Base-by-base conservation (phyloP, 1,284 basidiomycete species). In the Paramarasmius palmivorus region DNA sequence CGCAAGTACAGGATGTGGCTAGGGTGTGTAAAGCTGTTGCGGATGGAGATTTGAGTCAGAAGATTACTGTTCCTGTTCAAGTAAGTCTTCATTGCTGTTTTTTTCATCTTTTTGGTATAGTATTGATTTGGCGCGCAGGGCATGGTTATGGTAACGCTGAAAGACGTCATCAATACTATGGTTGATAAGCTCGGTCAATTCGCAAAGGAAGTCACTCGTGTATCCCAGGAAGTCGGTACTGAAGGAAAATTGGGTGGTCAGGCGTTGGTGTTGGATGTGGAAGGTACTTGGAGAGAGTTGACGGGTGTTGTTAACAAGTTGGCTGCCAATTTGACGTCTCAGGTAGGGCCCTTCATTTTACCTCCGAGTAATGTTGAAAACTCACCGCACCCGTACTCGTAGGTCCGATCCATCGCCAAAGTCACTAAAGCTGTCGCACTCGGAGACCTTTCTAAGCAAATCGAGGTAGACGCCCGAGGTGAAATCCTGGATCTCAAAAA, bases 361-460 rank as follows among this genome's bases (percentile, higher is more conserved):
- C 29, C 39, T 26, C 39, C 32, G 12, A 10, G 51, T 38, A 49
- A n/a, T n/a, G n/a, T n/a, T n/a, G n/a, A n/a, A n/a, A n/a, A n/a
- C n/a, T n/a, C n/a, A n/a, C n/a, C n/a, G n/a, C n/a, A n/a, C n/a
- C n/a, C n/a, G n/a, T n/a, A n/a, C n/a, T n/a, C n/a, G 17, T 54
- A 74, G 71, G 95, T 98, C 46, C 86, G 95, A 68, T 91, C 89
- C 61, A 98, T 99, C 66, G 94, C 96, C 25, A 86, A 87, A 66
- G 93, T 96, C 65, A 99, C 96, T n/a, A 98, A 95, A 68, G 97
- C 97, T 9, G 95, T 99, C 65, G 95, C 97, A 0, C 77, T 90
- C 57, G 97, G 97, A 46, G 97, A 99, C 73, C 76, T 99, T 59
- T 92, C 88, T 34, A 93, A 96, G 67, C 95, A 97, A 67, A 98